phyloP scores from a whole-genome alignment of 2,329 filamentous ascomycete genomes.

The Sphaerulina musiva region DNA sequence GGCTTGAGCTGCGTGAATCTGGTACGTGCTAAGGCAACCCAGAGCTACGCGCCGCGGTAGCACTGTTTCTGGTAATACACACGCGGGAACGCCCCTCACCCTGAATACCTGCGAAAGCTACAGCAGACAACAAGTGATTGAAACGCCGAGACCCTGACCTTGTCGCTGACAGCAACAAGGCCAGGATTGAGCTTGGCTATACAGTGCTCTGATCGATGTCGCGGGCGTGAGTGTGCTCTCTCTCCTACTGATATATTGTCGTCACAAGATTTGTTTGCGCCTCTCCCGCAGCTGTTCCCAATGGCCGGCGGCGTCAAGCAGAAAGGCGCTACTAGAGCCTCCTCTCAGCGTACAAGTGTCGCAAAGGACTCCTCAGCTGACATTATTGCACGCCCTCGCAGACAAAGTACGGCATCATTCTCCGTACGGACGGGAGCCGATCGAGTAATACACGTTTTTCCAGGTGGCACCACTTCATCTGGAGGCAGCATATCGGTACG shows the following conservation, averaged over 20 bases:
- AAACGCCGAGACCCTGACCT: conserved; percentile 20
- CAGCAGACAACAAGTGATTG: conserved; percentile 2
- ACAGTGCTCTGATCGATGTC: conserved; percentile 22
- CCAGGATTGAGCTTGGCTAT: conserved; percentile 19
- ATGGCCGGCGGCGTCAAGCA: conserved; percentile 20
- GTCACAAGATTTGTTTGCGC: conserved; percentile 1
- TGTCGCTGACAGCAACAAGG: conserved; percentile 20
- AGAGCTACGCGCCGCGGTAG: conserved; percentile 12
- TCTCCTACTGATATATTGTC: neutral
- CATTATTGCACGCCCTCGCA: conserved; percentile 16
- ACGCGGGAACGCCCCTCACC: conserved; percentile 14
- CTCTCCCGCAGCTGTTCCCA: conserved; percentile 6
- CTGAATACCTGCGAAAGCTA: conserved; percentile 10
- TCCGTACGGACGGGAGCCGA: conserved; percentile 22
- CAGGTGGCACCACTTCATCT: conserved; percentile 25
- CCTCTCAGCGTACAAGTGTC: conserved; percentile 14
- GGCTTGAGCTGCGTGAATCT: conserved; percentile 8
- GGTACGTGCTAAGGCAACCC: conserved; percentile 5
- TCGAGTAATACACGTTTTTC: conserved; percentile 25
- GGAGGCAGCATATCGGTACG: conserved; percentile 28
- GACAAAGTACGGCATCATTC: conserved; percentile 19
- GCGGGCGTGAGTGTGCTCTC: conserved; percentile 18
- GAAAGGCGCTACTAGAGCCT: conserved; percentile 15
- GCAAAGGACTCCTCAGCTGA: conserved; percentile 19
- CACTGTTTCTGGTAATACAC: conserved; percentile 11